A percentile compares a stretch with the other conserved stretches of the same genome.
phyloP scores from a whole-genome alignment of 73 alveolate genomes.

The Stentor coeruleus region DNA sequence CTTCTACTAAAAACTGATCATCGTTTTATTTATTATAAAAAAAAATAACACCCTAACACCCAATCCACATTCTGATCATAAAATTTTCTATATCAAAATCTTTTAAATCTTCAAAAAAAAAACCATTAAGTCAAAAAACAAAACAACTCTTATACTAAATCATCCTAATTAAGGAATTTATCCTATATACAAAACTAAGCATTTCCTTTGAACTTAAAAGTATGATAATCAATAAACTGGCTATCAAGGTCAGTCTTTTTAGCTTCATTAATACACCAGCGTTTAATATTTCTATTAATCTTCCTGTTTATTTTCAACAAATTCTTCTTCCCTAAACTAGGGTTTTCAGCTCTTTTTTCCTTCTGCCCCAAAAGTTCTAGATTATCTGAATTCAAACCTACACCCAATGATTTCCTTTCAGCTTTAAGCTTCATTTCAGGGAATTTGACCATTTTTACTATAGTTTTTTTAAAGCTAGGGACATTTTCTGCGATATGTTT shows the following conservation, averaged over 20 bases:
- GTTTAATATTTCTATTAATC: background rate
- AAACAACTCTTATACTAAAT: too few species aligned
- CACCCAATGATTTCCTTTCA: background rate
- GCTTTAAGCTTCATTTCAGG: background rate
- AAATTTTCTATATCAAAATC: too few species aligned
- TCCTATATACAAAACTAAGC: too few species aligned
- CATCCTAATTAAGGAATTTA: too few species aligned
- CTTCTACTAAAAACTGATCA: too few species aligned
- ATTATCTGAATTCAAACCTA: background rate
- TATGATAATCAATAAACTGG: slow-evolving; percentile 16
- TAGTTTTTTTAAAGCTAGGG: background rate
- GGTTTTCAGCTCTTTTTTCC: background rate
- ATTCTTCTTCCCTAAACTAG: background rate
- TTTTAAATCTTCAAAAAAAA: too few species aligned
- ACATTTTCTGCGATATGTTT: background rate
- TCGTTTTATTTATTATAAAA: too few species aligned
- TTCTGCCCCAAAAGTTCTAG: slow-evolving; percentile 3
- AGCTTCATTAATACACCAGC: background rate
- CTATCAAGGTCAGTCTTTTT: background rate
- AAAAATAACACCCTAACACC: too few species aligned
- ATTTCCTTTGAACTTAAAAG: background rate
- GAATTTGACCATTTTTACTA: background rate
- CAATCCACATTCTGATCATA: too few species aligned
- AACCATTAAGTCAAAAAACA: too few species aligned
- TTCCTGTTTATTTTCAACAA: background rate